Evolutionary conservation across 192 early-diverging fungal species (phyloP), one percentile per base, ranked within the genome.

Genomic region (Backusella tarrabulga): DNA sequence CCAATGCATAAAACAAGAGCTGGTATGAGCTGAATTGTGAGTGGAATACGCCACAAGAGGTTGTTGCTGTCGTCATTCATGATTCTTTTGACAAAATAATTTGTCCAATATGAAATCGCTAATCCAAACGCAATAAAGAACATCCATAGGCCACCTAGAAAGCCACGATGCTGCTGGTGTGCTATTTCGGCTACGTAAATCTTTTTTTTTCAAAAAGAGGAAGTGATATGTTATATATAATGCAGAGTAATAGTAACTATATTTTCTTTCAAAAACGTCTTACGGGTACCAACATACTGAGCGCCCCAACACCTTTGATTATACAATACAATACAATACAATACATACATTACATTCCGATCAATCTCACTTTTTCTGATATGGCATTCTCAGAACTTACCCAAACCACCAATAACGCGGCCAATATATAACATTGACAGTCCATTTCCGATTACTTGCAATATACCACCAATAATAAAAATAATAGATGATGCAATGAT

Each of bases 391-490:
- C 12, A 26, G 23, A 19, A n/a, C 26, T 17, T 72, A 68, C 81
- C 82, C 19, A 79, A 79, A 0, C 89, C 88, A 34, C 85, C 85
- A 15, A 89, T 82, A 7, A 89, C 76, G 8, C 89, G 83, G 0
- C 89, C 89, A 11, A 76, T 79, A 72, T 85, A 85, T 44, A 91
- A 72, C 44, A 86, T 77, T 8, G 81, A 82, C 54, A 80, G 73
- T 29, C 46, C 71, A 23, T 71, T 74, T 38, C 78, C 82, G 50
- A 79, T 77, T 35, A 75, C 67, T 67, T 83, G 76, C 3, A 83
- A 71, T 38, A 87, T 77, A 21, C 83, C 90, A 34, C 95, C 95
- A 52, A 93, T 69, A 17, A 78, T 76, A 77, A 95, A 96, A 15
- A 92, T 79, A 26, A 85, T 50, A 23, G 84, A 84, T 29, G 86